phyloP scores from a whole-genome alignment of 2,329 filamentous ascomycete species.

The Paecilomyces sp. region DNA sequence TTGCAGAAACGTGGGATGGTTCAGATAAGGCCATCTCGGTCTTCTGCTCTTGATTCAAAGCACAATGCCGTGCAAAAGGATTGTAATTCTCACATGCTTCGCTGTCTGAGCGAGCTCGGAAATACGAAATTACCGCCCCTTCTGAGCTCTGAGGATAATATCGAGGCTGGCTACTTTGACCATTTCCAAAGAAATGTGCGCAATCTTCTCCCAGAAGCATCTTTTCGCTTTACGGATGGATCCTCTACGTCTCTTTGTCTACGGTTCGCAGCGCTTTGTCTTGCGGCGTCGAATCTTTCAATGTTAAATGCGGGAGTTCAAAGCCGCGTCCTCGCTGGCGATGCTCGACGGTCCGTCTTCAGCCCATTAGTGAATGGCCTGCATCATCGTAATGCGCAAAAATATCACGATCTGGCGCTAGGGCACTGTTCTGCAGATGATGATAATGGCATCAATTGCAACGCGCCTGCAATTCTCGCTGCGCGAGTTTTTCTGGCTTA shows the following conservation, averaged over 20 bases:
- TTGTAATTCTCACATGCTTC: background rate
- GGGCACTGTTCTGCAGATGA: background rate
- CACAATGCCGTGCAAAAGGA: background rate
- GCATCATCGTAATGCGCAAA: background rate
- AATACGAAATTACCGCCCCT: background rate
- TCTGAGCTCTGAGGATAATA: background rate
- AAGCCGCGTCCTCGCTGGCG: background rate
- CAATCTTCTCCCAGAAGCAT: conserved; percentile 3
- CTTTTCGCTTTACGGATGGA: background rate
- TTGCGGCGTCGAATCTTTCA: background rate
- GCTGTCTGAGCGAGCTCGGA: background rate
- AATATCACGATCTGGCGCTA: background rate
- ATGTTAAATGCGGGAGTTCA: background rate
- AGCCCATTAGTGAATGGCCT: background rate
- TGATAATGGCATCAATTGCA: background rate
- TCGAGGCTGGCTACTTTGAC: conserved; percentile 1
- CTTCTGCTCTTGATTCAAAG: background rate
- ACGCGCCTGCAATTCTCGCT: background rate
- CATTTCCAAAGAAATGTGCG: conserved; percentile 7
- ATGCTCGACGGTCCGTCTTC: background rate
- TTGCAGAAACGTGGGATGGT: background rate
- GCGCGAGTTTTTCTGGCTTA: background rate
- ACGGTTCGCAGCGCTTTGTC: background rate
- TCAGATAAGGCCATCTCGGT: background rate
- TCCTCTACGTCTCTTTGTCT: background rate